These are phyloP conservation scores for Papiliotrema nemorosa DNA, from an alignment of 1,284 basidiomycete species.

Conservation along the genomic window DNA sequence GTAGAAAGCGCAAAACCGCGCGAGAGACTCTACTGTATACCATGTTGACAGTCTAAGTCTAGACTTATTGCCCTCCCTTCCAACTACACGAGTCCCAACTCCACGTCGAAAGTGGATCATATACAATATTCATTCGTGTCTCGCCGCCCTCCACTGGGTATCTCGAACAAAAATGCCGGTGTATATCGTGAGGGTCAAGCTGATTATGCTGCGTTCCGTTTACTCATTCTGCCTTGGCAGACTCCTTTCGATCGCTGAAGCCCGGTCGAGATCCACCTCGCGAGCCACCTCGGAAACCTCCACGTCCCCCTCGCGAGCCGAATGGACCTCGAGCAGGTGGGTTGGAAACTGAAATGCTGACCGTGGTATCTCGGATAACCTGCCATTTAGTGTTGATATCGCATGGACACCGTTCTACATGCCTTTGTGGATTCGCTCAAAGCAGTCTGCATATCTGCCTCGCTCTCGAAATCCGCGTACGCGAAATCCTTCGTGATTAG, in stretches of 20 bases:
- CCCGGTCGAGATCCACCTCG: conserved; percentile 13
- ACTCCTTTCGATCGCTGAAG: conserved; percentile 2
- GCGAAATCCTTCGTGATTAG: conserved; percentile 50
- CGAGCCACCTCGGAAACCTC: conserved; percentile 52
- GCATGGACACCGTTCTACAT: background rate
- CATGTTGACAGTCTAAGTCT: too few species aligned
- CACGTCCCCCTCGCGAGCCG: conserved; percentile 49
- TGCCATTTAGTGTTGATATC: conserved; percentile 8
- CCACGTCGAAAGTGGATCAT: too few species aligned
- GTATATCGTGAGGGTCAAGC: background rate
- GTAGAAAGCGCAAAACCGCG: too few species aligned
- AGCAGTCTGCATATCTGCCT: conserved; percentile 72
- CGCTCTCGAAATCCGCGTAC: conserved; percentile 82
- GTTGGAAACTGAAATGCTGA: conserved; percentile 48
- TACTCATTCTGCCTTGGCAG: background rate
- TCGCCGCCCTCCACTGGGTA: background rate
- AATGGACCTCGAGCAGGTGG: conserved; percentile 32
- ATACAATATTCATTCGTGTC: too few species aligned
- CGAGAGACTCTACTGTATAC: too few species aligned
- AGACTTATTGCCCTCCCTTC: too few species aligned
- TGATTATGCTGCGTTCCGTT: too few species aligned
- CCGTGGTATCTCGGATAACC: conserved; percentile 46
- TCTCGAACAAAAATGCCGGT: conserved; percentile 2
- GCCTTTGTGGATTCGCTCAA: conserved; percentile 59
- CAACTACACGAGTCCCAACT: too few species aligned